Base-by-base conservation (phyloP, 805 yeast species). In the Kodamaea kaohsiungensis region DNA sequence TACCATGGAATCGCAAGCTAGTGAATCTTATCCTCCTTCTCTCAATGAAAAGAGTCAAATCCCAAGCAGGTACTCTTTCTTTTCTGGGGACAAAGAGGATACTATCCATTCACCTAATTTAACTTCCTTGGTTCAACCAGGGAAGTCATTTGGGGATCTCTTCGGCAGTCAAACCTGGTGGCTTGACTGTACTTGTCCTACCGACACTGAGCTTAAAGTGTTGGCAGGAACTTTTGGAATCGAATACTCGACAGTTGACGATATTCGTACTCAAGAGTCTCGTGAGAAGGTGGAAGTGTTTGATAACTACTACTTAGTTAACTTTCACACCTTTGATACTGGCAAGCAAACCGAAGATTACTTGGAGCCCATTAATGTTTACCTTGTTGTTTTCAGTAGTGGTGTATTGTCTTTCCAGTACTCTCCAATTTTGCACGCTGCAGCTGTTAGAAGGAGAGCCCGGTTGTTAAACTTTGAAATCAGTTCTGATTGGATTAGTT, bases 81-180 rank as follows among this genome's bases (percentile, higher is more conserved):
- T 91, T 66, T 84, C 86, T 43, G 83, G 96, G 0, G 91, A 87
- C 54, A 76, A 85, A 15, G 97, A 90, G 54, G 96, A 88, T 63
- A 93, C 98, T 0, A 78, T 90, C 25, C 98, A 92, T 71, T 88
- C 97, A 1, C 86, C 96, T 2, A 97, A 91, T 65, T 80, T 93
- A 40, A 87, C 95, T 2, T 84, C 95, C 0, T 72, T 93, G 53
- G 82, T 89, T 2, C 74, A 73, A n/a, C 83, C 85, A 1, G 88
- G 84, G 1, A 82, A 84, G 59, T 76, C 87, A 2, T 83, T 89
- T 61, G 78, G 85, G 54, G 83, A 84, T n/a, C 70, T 91, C 46
- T 91, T 92, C 67, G 48, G 38, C 12, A 15, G 22, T n/a, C 87
- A 91, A 2, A 85, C 91, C 5, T 92, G 98, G 98, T 93, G 98